phyloP scores from a whole-genome alignment of 169 alveolate genomes.

The Eimeria mitis region DNA sequence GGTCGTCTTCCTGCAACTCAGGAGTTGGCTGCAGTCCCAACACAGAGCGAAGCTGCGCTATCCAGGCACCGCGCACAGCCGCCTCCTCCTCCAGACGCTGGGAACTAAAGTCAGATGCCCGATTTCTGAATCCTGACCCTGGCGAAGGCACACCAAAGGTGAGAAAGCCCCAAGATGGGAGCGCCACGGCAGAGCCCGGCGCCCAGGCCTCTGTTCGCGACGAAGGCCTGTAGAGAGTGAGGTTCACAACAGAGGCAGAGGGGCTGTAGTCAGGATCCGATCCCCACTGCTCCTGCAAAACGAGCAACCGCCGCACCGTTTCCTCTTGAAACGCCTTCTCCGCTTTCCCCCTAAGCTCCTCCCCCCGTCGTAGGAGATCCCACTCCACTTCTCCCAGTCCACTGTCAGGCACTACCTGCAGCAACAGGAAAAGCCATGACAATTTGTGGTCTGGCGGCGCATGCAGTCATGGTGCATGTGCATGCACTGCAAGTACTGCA shows the following conservation, averaged over 20 bases:
- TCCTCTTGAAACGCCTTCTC: slow-evolving; percentile 25
- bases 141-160: not conserved
- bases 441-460: not conserved
- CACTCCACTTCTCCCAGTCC: slow-evolving; percentile 40
- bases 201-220: not conserved
- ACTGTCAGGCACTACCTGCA: slow-evolving; percentile 63
- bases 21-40: slow-evolving; percentile 20
- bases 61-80: slow-evolving; percentile 31
- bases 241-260: not conserved
- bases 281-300: slow-evolving; percentile 41
- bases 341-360: not conserved
- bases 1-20: not conserved
- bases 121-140: not conserved
- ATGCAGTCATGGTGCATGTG: not conserved
- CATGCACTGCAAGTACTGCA: not conserved
- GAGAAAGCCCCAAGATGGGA: slow-evolving; percentile 55
- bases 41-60: slow-evolving; percentile 45
- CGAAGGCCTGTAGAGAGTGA: slow-evolving; percentile 29
- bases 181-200: not conserved
- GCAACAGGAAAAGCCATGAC: not conserved
- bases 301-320: not conserved
- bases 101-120: not conserved
- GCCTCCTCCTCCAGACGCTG: slow-evolving; percentile 12
- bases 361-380: not conserved
- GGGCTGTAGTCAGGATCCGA: slow-evolving; percentile 7